phyloP scores from a whole-genome alignment of 352 stramenopile genomes.

The Globisporangium ultimum region DNA sequence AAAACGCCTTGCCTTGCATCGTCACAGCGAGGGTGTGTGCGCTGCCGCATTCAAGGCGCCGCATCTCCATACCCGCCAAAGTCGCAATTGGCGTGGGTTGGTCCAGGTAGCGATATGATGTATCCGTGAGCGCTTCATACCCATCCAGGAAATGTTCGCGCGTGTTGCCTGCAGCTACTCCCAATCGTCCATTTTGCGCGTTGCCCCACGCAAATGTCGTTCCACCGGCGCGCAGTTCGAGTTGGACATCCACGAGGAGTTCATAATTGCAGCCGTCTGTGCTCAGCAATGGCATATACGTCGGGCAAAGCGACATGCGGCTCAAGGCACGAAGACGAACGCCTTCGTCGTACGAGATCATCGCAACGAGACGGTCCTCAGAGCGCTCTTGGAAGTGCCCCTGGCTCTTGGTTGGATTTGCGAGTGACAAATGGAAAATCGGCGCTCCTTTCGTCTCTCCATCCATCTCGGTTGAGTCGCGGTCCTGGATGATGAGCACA shows the following conservation, averaged over 20 bases:
- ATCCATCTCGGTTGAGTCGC: constrained; percentile 18
- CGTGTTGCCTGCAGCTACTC: constrained; percentile 24
- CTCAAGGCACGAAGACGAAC: constrained; percentile 24
- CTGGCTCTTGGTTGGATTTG: not conserved
- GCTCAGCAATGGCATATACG: constrained; percentile 24
- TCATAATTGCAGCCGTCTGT: constrained; percentile 28
- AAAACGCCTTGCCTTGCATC: constrained; percentile 40
- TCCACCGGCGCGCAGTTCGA: constrained; percentile 44
- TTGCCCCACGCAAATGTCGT: constrained; percentile 68
- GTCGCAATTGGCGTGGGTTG: constrained; percentile 32
- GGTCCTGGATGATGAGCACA: constrained; percentile 46
- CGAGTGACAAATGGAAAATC: constrained; percentile 4
- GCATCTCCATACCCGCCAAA: constrained; percentile 48
- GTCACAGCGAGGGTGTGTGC: constrained; percentile 60
- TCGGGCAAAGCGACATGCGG: constrained; percentile 15
- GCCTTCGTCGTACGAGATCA: constrained; percentile 29
- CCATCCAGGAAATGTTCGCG: constrained; percentile 43
- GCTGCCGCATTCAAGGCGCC: constrained; percentile 41
- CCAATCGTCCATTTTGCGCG: constrained; percentile 53
- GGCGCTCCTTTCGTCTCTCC: constrained; percentile 13
- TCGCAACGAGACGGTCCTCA: constrained; percentile 22
- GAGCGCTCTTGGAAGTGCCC: not conserved
- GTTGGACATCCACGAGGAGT: constrained; percentile 39
- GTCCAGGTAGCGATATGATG: constrained; percentile 50
- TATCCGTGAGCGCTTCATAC: constrained; percentile 71